Conservation (phyloP, 73 alveolate species). For the Vitrella brassicaformis region DNA sequence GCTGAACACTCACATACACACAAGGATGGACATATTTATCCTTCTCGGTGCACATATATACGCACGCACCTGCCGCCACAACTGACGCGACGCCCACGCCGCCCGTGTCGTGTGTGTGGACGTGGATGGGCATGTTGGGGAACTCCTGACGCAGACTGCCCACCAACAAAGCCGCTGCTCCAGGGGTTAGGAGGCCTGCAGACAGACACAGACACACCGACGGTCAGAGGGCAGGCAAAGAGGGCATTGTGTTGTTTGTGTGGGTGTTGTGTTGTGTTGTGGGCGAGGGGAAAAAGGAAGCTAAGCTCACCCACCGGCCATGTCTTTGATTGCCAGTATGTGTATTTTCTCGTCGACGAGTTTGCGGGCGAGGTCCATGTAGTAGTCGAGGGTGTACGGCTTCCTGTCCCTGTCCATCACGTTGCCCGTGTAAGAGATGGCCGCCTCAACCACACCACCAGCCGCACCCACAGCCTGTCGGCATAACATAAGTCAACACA, state of each 20-base stretch:
- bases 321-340: not conserved
- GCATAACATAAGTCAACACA: too few species aligned
- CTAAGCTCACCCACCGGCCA: too few species aligned
- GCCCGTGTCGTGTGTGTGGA: not conserved
- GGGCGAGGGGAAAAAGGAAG: too few species aligned
- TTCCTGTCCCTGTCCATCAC: not conserved
- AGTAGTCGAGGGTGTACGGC: constrained; percentile 7
- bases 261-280: too few species aligned
- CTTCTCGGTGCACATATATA: too few species aligned
- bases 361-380: not conserved
- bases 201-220: too few species aligned
- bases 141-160: not conserved
- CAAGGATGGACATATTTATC: too few species aligned
- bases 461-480: not conserved
- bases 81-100: not conserved
- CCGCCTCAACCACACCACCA: constrained; percentile 3
- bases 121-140: not conserved
- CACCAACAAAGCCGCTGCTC: not conserved
- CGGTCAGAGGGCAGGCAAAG: too few species aligned
- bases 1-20: not conserved
- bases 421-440: constrained; percentile 2
- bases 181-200: not conserved
- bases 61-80: too few species aligned
- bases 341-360: not conserved
- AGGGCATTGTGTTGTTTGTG: too few species aligned